Evolutionary conservation across 2,329 filamentous ascomycete genomes (phyloP).

Genomic region (Kalaharituber pfeilii): DNA sequence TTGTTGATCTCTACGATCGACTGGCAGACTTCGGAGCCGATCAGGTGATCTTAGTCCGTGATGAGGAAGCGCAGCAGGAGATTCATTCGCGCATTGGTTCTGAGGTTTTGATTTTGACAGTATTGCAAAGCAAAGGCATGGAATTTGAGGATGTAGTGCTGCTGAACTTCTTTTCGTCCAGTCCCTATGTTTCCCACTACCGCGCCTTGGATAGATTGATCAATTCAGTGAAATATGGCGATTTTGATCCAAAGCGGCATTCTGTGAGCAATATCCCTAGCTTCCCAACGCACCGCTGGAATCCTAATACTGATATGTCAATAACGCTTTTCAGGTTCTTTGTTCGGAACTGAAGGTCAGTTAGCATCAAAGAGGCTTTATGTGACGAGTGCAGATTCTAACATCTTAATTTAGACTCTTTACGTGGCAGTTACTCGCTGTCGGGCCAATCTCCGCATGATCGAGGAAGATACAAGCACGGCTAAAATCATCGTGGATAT

Average conservation of each 20-base stretch:
- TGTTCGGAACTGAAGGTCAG: constrained; percentile 1
- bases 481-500: constrained; percentile 3
- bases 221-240: neutral
- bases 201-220: neutral
- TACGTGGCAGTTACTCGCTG: constrained; percentile 14
- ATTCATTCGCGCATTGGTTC: constrained; percentile 21
- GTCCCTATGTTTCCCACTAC: constrained; percentile 1
- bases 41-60: constrained; percentile 26
- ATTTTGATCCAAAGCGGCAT: neutral
- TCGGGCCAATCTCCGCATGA: constrained; percentile 8
- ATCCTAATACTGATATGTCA: too few species aligned
- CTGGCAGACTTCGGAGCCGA: constrained; percentile 22
- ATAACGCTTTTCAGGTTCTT: neutral
- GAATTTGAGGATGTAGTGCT: constrained; percentile 27
- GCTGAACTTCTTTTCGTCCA: constrained; percentile 23
- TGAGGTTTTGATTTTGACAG: constrained; percentile 24
- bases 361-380: too few species aligned
- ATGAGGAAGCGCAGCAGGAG: constrained; percentile 20
- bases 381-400: too few species aligned
- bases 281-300: too few species aligned
- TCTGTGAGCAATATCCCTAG: neutral
- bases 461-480: constrained; percentile 5
- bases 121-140: constrained; percentile 27
- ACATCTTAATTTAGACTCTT: constrained; percentile 7
- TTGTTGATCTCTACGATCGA: neutral